Conservation (phyloP, 2,329 filamentous ascomycete genomes). For the Pseudogymnoascus sp. region DNA sequence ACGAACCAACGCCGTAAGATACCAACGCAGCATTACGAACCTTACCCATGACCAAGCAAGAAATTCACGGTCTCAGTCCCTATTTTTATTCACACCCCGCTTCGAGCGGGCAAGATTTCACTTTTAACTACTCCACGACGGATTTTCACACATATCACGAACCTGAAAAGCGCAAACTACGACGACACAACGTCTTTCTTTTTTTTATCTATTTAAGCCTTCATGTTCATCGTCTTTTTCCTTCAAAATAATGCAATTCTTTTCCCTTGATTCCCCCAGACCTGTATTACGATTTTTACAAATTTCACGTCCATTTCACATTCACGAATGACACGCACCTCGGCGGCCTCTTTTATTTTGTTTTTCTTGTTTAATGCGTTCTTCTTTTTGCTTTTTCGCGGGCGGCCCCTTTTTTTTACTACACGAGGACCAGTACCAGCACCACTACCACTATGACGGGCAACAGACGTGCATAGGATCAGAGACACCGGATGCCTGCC, state of each 20-base stretch:
- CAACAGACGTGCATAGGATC: neutral
- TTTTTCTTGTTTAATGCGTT: neutral
- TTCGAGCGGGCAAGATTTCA: neutral
- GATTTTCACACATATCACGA: neutral
- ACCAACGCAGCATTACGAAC: neutral
- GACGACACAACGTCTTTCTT: neutral
- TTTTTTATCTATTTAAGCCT: neutral
- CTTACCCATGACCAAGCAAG: conserved; percentile 2
- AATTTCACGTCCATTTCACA: neutral
- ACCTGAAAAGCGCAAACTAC: neutral
- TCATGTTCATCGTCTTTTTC: neutral
- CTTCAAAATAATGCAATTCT: neutral
- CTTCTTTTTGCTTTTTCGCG: neutral
- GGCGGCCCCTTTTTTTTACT: neutral
- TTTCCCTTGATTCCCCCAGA: neutral
- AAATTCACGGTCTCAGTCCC: neutral
- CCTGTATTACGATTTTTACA: conserved; percentile 7
- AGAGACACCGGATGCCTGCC: neutral
- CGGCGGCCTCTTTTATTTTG: neutral
- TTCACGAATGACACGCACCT: conserved; percentile 6
- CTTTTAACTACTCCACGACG: neutral
- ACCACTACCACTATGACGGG: neutral
- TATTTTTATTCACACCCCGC: neutral
- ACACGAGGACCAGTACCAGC: neutral
- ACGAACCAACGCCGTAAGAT: conserved; percentile 2